Percentiles rank a stretch among this genome's conserved stretches.
Evolutionary conservation across 2,329 filamentous ascomycete species (phyloP).

Genomic region (Penicillium sp.): DNA sequence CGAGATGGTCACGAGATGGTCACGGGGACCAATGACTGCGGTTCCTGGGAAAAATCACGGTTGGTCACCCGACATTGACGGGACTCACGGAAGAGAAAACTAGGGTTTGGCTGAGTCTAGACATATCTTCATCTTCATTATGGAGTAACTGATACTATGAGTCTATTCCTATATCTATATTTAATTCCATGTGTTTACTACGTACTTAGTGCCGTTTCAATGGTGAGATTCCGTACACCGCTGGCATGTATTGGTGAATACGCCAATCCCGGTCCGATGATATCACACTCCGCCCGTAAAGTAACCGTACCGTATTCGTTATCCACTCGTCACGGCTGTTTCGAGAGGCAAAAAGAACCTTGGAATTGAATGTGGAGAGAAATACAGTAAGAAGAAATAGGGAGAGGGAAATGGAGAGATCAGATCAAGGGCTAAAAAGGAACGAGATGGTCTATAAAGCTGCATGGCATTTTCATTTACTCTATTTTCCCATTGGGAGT

Average conservation of each 20-base stretch:
- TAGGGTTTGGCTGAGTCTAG: slow-evolving; percentile 1
- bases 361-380: slow-evolving; percentile 1
- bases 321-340: neutral
- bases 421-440: neutral
- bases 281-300: slow-evolving; percentile 8
- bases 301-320: slow-evolving; percentile 5
- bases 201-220: neutral
- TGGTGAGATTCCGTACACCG: neutral
- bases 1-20: slow-evolving; percentile 9
- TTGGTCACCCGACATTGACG: slow-evolving; percentile 38
- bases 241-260: slow-evolving; percentile 2
- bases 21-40: slow-evolving; percentile 23
- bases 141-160: too few species aligned
- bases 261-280: slow-evolving; percentile 5
- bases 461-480: slow-evolving; percentile 9
- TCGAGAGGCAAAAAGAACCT: neutral
- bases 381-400: too few species aligned
- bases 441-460: neutral
- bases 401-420: slow-evolving; percentile 5
- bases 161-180: neutral
- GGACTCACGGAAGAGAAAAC: slow-evolving; percentile 15
- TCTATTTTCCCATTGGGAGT: slow-evolving; percentile 18
- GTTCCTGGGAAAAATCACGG: slow-evolving; percentile 34
- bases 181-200: too few species aligned
- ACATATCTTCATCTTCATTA: neutral